Base-by-base conservation (phyloP, 345 rosid genomes). In the Heritiera fomes region DNA sequence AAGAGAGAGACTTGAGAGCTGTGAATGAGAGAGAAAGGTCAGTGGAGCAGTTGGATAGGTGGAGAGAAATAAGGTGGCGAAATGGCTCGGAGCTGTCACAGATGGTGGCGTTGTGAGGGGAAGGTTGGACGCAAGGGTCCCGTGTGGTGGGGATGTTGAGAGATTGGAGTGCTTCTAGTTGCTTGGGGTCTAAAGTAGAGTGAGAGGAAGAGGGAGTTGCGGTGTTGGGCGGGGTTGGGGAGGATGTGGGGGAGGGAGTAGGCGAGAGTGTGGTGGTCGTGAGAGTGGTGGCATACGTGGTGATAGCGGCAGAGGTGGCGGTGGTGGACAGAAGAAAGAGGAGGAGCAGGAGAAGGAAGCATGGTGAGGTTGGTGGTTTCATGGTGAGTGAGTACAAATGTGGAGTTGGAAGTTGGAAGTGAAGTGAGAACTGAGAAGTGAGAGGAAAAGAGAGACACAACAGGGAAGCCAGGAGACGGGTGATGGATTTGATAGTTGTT, bases 161-260 rank as follows among this genome's bases (percentile, higher is more conserved):
- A 50, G 98, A 91, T 60, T 87, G 87, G 2, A 92, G 98, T 17
- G 99, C 94, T 72, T 79, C 83, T 32, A 91, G 85, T 64, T 95
- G 96, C 71, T 92, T 89, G 18, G 97, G 97, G 90, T 91, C 97
- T 77, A 95, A 60, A 32, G 94, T 83, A 38, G 95, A 82, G 52
- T 88, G 76, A 8, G 80, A 60, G 70, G 89, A 73, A 49, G 86
- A 65, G 34, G 85, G 75, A 17, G 85, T 46, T 12, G 84, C 41
- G 81, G 58, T 66, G 79, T 67, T 18, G 81, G 73, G 40, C 69
- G 78, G 67, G 64, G 82, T 20, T 61, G 84, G 68, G 62, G 85
- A 53, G 11, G 75, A 69, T 32, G 87, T 72, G 1, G 81, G 86
- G 14, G 91, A 79, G 34, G 80, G 74, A n/a, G 89, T 71, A 11